Percentiles rank a stretch among this genome's conserved stretches.
Conservation (phyloP, 2,329 filamentous ascomycete genomes). For the Diaporthe destruens region DNA sequence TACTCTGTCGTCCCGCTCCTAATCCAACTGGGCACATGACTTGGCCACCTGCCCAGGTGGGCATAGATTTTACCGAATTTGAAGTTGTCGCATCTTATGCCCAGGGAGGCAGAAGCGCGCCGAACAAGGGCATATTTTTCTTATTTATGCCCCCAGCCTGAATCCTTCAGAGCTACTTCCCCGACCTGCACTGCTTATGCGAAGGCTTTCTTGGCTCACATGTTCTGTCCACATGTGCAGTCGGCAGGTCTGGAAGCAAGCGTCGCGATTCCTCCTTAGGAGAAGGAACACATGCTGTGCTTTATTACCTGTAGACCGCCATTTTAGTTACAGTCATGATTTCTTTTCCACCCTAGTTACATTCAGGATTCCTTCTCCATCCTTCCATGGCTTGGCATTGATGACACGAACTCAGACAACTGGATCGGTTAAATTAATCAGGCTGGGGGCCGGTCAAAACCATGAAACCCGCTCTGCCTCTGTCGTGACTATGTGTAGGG, state of each 20-base stretch:
- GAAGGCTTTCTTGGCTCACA: background rate
- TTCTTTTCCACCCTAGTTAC: background rate
- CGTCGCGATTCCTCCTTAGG: background rate
- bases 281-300: background rate
- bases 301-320: background rate
- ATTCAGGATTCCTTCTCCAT: background rate
- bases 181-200: background rate
- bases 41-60: no score
- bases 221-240: no score
- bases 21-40: no score
- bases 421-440: background rate
- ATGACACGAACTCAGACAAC: background rate
- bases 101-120: background rate
- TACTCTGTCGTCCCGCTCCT: background rate
- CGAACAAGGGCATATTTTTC: background rate
- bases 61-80: no score
- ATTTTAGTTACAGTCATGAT: slow-evolving; percentile 11
- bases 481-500: background rate
- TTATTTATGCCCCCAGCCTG: background rate
- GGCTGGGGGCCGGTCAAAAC: background rate
- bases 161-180: background rate
- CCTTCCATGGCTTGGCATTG: background rate
- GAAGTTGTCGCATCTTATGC: no score
- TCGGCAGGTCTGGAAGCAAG: background rate
- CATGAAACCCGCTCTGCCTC: background rate